Evolutionary conservation across 202 grass and related monocot genomes (phyloP).

Genomic region (Setaria italica): DNA sequence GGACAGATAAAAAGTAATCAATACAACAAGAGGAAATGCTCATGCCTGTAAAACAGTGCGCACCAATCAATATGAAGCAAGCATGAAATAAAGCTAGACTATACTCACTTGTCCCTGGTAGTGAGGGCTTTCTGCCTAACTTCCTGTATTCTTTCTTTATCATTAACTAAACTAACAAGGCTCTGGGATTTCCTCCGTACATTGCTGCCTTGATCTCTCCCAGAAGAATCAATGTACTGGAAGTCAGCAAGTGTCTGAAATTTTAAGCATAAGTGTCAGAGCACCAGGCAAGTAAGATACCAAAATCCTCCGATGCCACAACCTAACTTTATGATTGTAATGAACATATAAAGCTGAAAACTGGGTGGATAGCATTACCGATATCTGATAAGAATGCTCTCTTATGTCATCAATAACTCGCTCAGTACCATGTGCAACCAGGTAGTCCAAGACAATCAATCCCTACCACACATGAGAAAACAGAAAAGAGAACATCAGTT

Average conservation of each 20-base stretch:
- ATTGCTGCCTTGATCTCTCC: constrained; percentile 96
- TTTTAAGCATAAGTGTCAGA: constrained; percentile 40
- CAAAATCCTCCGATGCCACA: neutral
- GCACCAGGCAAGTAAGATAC: neutral
- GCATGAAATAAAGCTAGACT: neutral
- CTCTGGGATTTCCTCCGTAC: constrained; percentile 95
- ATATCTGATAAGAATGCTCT: constrained; percentile 97
- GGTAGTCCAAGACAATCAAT: constrained; percentile 92
- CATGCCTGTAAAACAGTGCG: constrained; percentile 14
- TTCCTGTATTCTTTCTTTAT: constrained; percentile 98
- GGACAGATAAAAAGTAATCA: constrained; percentile 28
- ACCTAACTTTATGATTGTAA: neutral
- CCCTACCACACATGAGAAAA: constrained; percentile 55
- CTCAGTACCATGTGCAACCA: constrained; percentile 88
- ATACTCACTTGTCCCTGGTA: constrained; percentile 87
- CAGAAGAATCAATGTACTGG: constrained; percentile 97
- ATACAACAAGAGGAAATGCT: constrained; percentile 3
- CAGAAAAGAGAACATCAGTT: constrained; percentile 22
- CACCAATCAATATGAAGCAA: constrained; percentile 8
- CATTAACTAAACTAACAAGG: constrained; percentile 93
- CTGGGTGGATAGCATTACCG: constrained; percentile 54
- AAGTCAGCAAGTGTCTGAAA: constrained; percentile 94
- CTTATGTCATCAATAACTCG: constrained; percentile 95
- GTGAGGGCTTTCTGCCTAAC: constrained; percentile 90
- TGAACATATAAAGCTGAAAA: constrained; percentile 23